Base-by-base conservation (phyloP, 2,329 filamentous ascomycete genomes). In the Orbilia javanica region DNA sequence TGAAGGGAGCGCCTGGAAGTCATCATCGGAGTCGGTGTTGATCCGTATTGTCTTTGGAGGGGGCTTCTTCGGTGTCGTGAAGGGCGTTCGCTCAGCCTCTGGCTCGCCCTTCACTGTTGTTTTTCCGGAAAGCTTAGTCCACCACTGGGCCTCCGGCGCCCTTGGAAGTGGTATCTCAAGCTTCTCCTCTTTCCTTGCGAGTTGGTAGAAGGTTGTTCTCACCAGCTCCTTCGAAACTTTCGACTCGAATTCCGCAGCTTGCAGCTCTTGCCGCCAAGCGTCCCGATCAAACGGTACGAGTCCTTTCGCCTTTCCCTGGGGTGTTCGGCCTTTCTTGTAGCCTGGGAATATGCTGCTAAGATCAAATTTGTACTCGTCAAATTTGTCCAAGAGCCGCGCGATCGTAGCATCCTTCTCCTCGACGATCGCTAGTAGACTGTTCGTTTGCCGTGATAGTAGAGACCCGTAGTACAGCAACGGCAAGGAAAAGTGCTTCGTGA, bases 321-420 rank as follows among this genome's bases (percentile, higher is more conserved):
- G 53, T 83, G 85, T 80, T 83, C 84, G 79, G 83, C 85, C 80
- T 82, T 81, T 79, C 48, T 83, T 84, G 4, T 82, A 82, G 27
- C 83, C 86, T 4, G 87, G 88, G 79, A 89, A 88, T 4, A 88
- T 84, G 11, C 84, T 84, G 7, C 85, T 85, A 3, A 89, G 81
- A 79, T 88, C 87, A 18, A 86, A 84, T 13, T 87, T 87, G 48
- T 85, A 85, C 1, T 85, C 84, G 78, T 89, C 87, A 48, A 88
- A 84, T 62, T 86, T 86, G 81, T 89, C 88, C 11, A 88, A 81
- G 34, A 89, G 81, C 69, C 87, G 87, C 39, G 86, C 84, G 79
- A 89, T 88, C 10, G 88, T 85, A 71, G 84, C 85, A 81, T 90
- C 88, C 80, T 89, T 90, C 44, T 87, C 85, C 11, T 83, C 82